phyloP scores from a whole-genome alignment of 2,329 filamentous ascomycete species.

The Talaromyces amestolkiae region DNA sequence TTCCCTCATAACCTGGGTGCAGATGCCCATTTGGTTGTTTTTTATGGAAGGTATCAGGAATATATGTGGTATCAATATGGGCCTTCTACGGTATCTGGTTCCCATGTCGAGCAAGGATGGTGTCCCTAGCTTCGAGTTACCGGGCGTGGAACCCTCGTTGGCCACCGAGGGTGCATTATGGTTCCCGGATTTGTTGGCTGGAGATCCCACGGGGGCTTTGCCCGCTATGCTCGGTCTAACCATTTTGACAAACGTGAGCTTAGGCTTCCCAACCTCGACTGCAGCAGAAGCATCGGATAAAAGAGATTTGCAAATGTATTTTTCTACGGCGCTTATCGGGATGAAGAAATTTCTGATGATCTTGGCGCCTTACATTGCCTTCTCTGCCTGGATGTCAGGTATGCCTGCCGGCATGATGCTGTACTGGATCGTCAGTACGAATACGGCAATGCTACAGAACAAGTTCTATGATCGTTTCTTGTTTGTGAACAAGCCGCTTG shows the following conservation, averaged over 20 bases:
- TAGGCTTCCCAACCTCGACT: constrained; percentile 29
- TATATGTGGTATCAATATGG: constrained; percentile 46
- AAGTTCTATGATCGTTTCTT: constrained; percentile 41
- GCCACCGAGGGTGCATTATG: constrained; percentile 59
- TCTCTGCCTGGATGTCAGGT: constrained; percentile 30
- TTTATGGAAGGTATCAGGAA: constrained; percentile 49
- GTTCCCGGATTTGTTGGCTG: constrained; percentile 56
- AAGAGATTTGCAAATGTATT: constrained; percentile 27
- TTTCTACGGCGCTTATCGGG: neutral
- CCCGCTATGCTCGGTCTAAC: constrained; percentile 50
- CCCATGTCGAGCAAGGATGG: constrained; percentile 25
- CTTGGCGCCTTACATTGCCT: constrained; percentile 42
- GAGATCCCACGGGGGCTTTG: constrained; percentile 53
- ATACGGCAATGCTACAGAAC: constrained; percentile 43
- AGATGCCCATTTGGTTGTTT: constrained; percentile 48
- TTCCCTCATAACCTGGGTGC: constrained; percentile 26
- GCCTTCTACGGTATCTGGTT: constrained; percentile 41
- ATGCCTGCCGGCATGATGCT: constrained; percentile 48
- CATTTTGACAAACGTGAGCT: constrained; percentile 49
- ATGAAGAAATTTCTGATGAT: constrained; percentile 33
- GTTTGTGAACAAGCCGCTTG: constrained; percentile 33
- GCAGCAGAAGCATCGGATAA: constrained; percentile 27
- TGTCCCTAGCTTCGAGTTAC: constrained; percentile 20
- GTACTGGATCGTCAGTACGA: constrained; percentile 51
- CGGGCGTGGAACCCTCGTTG: constrained; percentile 49